These are phyloP conservation scores for Seiridium unicorne DNA, from an alignment of 2,329 filamentous ascomycete species.

Conservation along the genomic window DNA sequence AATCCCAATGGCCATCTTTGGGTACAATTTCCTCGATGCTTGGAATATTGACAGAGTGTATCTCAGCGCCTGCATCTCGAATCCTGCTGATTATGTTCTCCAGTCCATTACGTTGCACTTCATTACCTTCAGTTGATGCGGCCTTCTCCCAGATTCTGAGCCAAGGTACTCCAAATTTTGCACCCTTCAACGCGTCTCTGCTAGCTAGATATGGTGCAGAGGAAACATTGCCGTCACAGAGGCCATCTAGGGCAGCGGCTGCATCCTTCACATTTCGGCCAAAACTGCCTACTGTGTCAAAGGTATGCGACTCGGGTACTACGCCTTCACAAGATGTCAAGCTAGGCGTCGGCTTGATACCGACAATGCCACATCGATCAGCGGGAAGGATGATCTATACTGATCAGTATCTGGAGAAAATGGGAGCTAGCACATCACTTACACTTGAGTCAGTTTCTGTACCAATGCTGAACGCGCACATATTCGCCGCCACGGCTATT, in stretches of 20 bases:
- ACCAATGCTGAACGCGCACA: slow-evolving; percentile 63
- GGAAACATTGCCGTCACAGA: slow-evolving; percentile 34
- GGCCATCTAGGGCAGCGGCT: slow-evolving; percentile 63
- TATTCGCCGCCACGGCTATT: slow-evolving; percentile 62
- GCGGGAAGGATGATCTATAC: slow-evolving; percentile 53
- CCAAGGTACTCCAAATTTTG: not conserved
- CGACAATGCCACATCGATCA: slow-evolving; percentile 65
- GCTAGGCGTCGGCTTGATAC: slow-evolving; percentile 75
- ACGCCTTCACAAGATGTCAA: slow-evolving; percentile 62
- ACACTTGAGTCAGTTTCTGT: slow-evolving; percentile 72
- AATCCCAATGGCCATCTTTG: not conserved
- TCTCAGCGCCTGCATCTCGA: not conserved
- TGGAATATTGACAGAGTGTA: not conserved
- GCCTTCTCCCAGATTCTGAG: not conserved
- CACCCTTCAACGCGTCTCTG: not conserved
- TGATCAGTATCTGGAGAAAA: not conserved
- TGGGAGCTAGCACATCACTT: slow-evolving; percentile 11
- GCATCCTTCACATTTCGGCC: slow-evolving; percentile 68
- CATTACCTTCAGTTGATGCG: not conserved
- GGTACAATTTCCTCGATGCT: not conserved
- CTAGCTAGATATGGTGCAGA: not conserved
- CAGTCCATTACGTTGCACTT: not conserved
- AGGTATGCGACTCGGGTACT: slow-evolving; percentile 65
- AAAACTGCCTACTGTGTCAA: slow-evolving; percentile 69
- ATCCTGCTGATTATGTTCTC: not conserved